Percentiles rank a stretch among this genome's conserved stretches.
These are phyloP conservation scores for Nitzschia putrida DNA, from an alignment of 108 stramenopile species.

Conservation along the genomic window DNA sequence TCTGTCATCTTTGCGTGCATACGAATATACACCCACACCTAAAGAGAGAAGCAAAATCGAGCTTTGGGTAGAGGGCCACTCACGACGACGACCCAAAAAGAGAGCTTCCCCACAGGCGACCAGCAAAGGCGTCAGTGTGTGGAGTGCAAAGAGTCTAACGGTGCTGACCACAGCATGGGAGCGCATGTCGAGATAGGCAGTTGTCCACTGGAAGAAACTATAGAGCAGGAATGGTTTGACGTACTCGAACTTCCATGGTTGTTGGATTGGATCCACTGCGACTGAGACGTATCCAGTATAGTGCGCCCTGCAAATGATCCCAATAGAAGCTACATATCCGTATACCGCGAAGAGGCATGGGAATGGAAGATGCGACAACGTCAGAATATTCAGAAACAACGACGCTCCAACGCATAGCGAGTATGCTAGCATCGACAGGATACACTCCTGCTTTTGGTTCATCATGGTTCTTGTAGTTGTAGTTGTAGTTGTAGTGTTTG, in stretches of 20 bases:
- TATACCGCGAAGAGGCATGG: conserved; percentile 72
- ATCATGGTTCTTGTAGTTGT: too few species aligned
- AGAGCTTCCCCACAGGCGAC: conserved; percentile 79
- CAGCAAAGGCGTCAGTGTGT: conserved; percentile 77
- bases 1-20: conserved; percentile 70
- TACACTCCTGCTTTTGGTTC: conserved; percentile 38
- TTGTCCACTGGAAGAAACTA: conserved; percentile 74
- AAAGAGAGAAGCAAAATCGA: conserved; percentile 61
- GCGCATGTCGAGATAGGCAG: conserved; percentile 86
- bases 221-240: conserved; percentile 79
- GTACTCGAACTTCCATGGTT: conserved; percentile 66
- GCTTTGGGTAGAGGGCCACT: conserved; percentile 73
- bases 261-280: too few species aligned
- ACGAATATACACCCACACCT: conserved; percentile 74
- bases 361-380: conserved; percentile 67
- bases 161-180: conserved; percentile 77
- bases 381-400: conserved; percentile 81
- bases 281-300: conserved; percentile 45
- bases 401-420: conserved; percentile 79
- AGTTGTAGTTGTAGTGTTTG: too few species aligned
- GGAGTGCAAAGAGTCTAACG: conserved; percentile 91
- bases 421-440: conserved; percentile 61
- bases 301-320: conserved; percentile 61
- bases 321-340: conserved; percentile 63
- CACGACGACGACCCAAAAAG: conserved; percentile 82